Conservation (phyloP, 1,284 basidiomycete species). For the Marasmius fiardii region DNA sequence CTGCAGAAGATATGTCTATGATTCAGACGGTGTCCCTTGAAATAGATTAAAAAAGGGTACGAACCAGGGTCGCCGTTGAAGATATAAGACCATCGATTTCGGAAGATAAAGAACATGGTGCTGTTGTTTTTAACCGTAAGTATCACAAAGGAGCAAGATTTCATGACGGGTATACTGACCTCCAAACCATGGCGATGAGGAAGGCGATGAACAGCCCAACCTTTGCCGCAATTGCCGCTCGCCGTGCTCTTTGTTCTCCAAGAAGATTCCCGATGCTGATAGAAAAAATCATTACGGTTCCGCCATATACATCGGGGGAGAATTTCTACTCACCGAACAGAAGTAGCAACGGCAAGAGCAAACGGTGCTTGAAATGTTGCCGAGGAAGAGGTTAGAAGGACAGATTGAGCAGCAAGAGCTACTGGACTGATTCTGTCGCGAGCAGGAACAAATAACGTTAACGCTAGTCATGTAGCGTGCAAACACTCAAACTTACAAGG, state of each 20-base stretch:
- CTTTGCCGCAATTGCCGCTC: constrained; percentile 64
- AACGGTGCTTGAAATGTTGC: constrained; percentile 86
- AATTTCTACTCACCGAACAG: constrained; percentile 61
- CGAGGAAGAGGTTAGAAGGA: constrained; percentile 70
- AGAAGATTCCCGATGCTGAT: constrained; percentile 77
- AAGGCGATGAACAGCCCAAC: constrained; percentile 63
- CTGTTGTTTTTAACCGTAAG: constrained; percentile 33
- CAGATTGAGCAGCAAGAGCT: constrained; percentile 68
- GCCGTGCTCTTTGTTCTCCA: constrained; percentile 65
- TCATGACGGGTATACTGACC: constrained; percentile 38
- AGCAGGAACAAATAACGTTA: not conserved
- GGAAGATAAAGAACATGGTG: constrained; percentile 68
- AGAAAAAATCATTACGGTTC: not conserved
- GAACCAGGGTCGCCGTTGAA: constrained; percentile 81
- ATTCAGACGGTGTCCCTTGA: not conserved
- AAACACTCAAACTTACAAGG: constrained; percentile 38
- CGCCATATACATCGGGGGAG: not conserved
- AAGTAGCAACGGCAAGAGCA: constrained; percentile 75
- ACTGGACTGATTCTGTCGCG: constrained; percentile 47
- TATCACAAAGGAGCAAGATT: not conserved
- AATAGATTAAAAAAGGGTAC: constrained; percentile 10
- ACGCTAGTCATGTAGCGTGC: not conserved
- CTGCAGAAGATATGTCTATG: constrained; percentile 25
- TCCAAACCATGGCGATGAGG: constrained; percentile 54
- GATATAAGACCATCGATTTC: constrained; percentile 73